phyloP scores from a whole-genome alignment of 208 protist genomes.

The Trypanosoma boissoni region DNA sequence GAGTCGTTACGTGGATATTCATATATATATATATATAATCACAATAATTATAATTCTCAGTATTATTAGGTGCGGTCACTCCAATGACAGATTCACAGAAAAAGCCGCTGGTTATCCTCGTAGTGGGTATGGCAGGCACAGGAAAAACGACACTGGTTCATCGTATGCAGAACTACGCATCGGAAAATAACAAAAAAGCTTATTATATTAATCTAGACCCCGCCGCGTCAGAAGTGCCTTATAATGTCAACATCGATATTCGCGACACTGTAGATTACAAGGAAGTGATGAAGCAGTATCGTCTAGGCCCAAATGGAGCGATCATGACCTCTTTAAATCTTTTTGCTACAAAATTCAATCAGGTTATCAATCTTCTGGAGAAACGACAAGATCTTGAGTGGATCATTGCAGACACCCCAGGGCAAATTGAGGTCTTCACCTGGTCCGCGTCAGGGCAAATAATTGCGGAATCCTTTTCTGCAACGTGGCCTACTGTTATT shows the following conservation, averaged over 20 bases:
- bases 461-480: conserved; percentile 95
- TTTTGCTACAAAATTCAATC: conserved; percentile 98
- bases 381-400: conserved; percentile 85
- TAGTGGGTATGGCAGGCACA: conserved; percentile 99
- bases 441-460: conserved; percentile 98
- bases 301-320: conserved; percentile 97
- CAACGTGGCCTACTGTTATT: conserved; percentile 93
- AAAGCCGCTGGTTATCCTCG: conserved; percentile 91
- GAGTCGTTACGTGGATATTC: too few species aligned
- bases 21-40: too few species aligned
- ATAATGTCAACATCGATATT: conserved; percentile 98
- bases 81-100: conserved; percentile 7
- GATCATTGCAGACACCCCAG: conserved; percentile 98
- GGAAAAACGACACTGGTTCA: conserved; percentile 99
- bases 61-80: neutral
- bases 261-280: conserved; percentile 99
- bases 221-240: conserved; percentile 94
- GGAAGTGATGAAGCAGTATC: conserved; percentile 98
- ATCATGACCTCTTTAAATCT: conserved; percentile 99
- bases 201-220: conserved; percentile 99
- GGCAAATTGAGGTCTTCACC: conserved; percentile 99
- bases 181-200: conserved; percentile 51
- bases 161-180: conserved; percentile 92
- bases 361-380: conserved; percentile 94
- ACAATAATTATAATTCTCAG: neutral